These are phyloP conservation scores for Lepraria neglecta DNA, from an alignment of 495 filamentous ascomycete species.

Conservation along the genomic window DNA sequence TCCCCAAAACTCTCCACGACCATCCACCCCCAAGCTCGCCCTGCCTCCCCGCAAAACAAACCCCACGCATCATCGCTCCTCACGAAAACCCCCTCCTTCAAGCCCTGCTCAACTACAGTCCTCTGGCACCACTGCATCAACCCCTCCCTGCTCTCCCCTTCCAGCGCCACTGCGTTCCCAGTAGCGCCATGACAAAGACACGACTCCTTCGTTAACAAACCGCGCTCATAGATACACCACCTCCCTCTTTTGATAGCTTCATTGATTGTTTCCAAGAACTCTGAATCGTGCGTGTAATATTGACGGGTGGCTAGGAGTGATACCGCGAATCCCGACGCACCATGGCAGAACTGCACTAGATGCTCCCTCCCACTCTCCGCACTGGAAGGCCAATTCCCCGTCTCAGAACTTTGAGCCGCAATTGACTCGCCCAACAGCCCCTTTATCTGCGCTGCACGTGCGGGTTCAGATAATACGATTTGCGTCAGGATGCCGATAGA, in stretches of 20 bases:
- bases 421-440: conserved; percentile 42
- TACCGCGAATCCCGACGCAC: conserved; percentile 54
- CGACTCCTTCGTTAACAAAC: conserved; percentile 55
- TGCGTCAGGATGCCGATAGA: conserved; percentile 57
- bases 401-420: conserved; percentile 31
- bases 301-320: conserved; percentile 45
- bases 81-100: conserved; percentile 38
- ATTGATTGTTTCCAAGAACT: conserved; percentile 36
- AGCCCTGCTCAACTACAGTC: conserved; percentile 45
- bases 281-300: conserved; percentile 12
- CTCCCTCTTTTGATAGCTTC: conserved; percentile 40
- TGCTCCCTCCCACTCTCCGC: conserved; percentile 33
- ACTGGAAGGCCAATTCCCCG: conserved; percentile 43
- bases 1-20: conserved; percentile 36
- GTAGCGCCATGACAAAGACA: conserved; percentile 60
- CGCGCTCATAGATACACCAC: conserved; percentile 44
- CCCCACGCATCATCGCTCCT: conserved; percentile 36
- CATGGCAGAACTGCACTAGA: conserved; percentile 62
- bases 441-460: conserved; percentile 35
- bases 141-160: conserved; percentile 34
- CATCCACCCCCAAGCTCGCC: conserved; percentile 43
- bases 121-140: conserved; percentile 49
- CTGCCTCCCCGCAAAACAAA: conserved; percentile 43
- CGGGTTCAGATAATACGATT: conserved; percentile 44
- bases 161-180: conserved; percentile 50